Conservation (phyloP, 257 asterid species). For the Thymus quinquecostatus region DNA sequence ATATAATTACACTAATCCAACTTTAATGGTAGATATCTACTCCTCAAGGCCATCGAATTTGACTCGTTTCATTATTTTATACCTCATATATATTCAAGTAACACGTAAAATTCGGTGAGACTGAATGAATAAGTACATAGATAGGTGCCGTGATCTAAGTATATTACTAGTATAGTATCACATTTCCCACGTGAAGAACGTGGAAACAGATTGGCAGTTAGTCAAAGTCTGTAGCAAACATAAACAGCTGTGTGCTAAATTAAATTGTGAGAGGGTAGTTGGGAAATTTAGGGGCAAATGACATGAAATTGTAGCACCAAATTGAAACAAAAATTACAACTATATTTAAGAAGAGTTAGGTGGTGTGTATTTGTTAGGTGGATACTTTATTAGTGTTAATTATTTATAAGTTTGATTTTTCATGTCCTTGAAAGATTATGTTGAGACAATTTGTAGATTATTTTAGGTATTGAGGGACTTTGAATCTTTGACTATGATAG, state of each 20-base stretch:
- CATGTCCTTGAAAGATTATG: not conserved
- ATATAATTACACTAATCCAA: too few relatives aligned
- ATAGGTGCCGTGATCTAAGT: too few relatives aligned
- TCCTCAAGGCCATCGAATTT: too few relatives aligned
- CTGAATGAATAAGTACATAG: too few relatives aligned
- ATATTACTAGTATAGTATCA: not conserved
- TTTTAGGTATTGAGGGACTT: too few relatives aligned
- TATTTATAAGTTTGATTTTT: not conserved
- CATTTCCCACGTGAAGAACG: slow-evolving; percentile 3
- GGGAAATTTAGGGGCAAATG: not conserved
- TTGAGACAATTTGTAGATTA: not conserved
- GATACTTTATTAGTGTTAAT: not conserved
- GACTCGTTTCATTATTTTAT: too few relatives aligned
- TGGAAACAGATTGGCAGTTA: slow-evolving; percentile 9
- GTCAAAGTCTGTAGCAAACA: not conserved
- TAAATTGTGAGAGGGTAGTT: not conserved
- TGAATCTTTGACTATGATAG: too few relatives aligned
- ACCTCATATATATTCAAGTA: too few relatives aligned
- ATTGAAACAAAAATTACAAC: not conserved
- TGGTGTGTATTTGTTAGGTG: slow-evolving; percentile 16
- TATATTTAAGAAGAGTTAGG: slow-evolving; percentile 22
- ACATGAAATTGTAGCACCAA: not conserved
- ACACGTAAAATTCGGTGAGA: too few relatives aligned
- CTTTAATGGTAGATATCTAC: too few relatives aligned
- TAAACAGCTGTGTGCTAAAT: not conserved